A percentile compares a stretch with the other conserved stretches of the same genome.
phyloP scores from a whole-genome alignment of 2,329 filamentous ascomycete genomes.

The Aotearoamyces nothofagi region DNA sequence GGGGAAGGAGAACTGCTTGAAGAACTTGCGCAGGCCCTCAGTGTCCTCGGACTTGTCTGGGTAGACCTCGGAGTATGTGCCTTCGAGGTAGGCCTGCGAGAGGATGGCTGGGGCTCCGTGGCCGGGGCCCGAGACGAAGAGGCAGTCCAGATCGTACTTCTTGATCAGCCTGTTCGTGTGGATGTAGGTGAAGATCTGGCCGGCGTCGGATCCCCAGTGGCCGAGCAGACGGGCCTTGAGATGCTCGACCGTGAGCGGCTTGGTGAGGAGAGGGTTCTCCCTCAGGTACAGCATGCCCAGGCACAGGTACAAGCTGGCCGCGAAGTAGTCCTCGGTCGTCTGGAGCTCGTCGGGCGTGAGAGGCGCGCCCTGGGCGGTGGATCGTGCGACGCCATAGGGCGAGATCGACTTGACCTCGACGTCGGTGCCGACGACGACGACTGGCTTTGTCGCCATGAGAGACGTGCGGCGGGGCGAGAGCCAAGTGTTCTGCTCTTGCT shows the following conservation, averaged over 20 bases:
- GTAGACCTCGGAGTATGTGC: constrained; percentile 64
- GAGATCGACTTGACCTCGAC: constrained; percentile 38
- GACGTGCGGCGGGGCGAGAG: too few relatives aligned
- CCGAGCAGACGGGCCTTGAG: constrained; percentile 61
- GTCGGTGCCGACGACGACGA: too few relatives aligned
- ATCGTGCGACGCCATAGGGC: constrained; percentile 48
- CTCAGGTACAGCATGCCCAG: constrained; percentile 70
- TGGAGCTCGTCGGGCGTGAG: constrained; percentile 50
- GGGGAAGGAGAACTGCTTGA: constrained; percentile 73
- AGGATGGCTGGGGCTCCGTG: constrained; percentile 66
- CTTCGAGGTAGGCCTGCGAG: constrained; percentile 64
- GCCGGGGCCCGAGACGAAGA: constrained; percentile 64
- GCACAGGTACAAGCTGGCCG: constrained; percentile 59
- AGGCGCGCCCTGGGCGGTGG: constrained; percentile 45
- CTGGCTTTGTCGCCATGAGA: too few relatives aligned
- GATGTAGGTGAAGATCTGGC: constrained; percentile 68
- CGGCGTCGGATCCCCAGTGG: constrained; percentile 69
- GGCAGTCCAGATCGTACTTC: constrained; percentile 58
- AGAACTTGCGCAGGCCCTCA: constrained; percentile 58
- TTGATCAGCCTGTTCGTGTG: constrained; percentile 74
- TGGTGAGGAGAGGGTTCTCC: constrained; percentile 55
- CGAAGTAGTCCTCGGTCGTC: constrained; percentile 59
- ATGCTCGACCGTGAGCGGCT: constrained; percentile 53
- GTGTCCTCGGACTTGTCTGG: constrained; percentile 55
- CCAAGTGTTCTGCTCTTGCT: too few relatives aligned